Conservation (phyloP, 2,329 filamentous ascomycete species). For the Drechslerella dactyloides region DNA sequence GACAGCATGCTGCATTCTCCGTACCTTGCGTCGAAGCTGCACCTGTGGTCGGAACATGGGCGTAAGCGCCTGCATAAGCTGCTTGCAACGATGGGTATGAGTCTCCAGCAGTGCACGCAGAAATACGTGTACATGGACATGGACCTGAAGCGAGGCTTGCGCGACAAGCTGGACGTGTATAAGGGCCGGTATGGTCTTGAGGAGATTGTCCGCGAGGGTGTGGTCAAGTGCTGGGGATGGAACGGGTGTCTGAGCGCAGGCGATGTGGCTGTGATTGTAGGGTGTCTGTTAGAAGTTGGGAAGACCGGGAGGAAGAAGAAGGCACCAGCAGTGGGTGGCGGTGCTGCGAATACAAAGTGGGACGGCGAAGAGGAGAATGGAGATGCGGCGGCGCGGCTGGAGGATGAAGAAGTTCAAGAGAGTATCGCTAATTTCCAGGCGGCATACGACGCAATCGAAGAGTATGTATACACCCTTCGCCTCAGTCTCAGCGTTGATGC, state of each 20-base stretch:
- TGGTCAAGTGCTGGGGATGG: slow-evolving; percentile 97
- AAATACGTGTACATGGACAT: slow-evolving; percentile 99
- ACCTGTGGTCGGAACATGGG: slow-evolving; percentile 91
- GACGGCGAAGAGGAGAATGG: slow-evolving; percentile 61
- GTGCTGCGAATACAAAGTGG: slow-evolving; percentile 3
- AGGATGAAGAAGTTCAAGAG: slow-evolving; percentile 64
- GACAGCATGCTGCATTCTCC: slow-evolving; percentile 98
- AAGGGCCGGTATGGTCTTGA: slow-evolving; percentile 92
- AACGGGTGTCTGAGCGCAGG: slow-evolving; percentile 90
- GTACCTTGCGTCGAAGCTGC: slow-evolving; percentile 86
- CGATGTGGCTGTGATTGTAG: slow-evolving; percentile 90
- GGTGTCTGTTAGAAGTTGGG: slow-evolving; percentile 90
- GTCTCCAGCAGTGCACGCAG: slow-evolving; percentile 89
- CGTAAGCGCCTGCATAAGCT: slow-evolving; percentile 90
- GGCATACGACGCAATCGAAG: slow-evolving; percentile 73
- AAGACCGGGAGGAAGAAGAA: slow-evolving; percentile 59
- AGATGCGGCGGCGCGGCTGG: slow-evolving; percentile 58
- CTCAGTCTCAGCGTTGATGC: too few species aligned
- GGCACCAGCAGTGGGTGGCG: slow-evolving; percentile 26
- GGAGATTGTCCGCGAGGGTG: slow-evolving; percentile 88
- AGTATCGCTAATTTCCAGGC: slow-evolving; percentile 74
- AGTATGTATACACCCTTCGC: slow-evolving; percentile 64
- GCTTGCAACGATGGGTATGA: slow-evolving; percentile 97
- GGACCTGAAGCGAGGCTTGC: slow-evolving; percentile 85
- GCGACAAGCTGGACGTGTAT: slow-evolving; percentile 85